A percentile compares a stretch with the other conserved stretches of the same genome.
Evolutionary conservation across 176 grass and related monocot species (phyloP).

Genomic region (Bolboschoenus planiculmis): DNA sequence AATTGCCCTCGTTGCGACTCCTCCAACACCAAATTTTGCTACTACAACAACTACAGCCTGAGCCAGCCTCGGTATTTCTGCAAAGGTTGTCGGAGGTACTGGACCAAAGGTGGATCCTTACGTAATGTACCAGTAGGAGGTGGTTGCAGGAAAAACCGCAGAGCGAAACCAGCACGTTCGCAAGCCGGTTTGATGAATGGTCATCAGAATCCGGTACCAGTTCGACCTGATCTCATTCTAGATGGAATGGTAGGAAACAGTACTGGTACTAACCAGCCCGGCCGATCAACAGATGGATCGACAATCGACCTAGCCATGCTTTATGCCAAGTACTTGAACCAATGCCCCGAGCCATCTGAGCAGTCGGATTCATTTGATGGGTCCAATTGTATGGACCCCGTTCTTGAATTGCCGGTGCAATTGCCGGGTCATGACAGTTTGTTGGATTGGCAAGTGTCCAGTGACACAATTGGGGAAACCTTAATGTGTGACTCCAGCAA

Average conservation of each 20-base stretch:
- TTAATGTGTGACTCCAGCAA: constrained; percentile 18
- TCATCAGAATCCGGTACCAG: constrained; percentile 28
- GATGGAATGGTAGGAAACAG: constrained; percentile 53
- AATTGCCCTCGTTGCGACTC: constrained; percentile 86
- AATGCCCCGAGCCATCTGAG: not conserved
- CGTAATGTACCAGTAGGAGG: constrained; percentile 80
- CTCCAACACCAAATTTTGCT: constrained; percentile 92
- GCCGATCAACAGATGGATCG: constrained; percentile 4
- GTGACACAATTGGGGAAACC: constrained; percentile 1
- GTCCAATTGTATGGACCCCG: constrained; percentile 4
- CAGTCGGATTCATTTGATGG: constrained; percentile 8
- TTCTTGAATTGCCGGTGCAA: constrained; percentile 1
- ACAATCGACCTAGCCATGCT: constrained; percentile 17
- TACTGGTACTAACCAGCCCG: not conserved
- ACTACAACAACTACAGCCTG: constrained; percentile 99
- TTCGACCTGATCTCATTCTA: constrained; percentile 64
- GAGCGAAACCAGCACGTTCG: constrained; percentile 34
- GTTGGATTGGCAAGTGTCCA: constrained; percentile 1
- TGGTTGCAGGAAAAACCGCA: constrained; percentile 68
- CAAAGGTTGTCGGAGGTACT: constrained; percentile 84
- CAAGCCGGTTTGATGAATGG: constrained; percentile 13
- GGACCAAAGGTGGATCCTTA: constrained; percentile 94
- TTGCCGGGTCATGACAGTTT: constrained; percentile 1
- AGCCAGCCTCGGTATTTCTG: constrained; percentile 95
- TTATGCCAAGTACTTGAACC: constrained; percentile 19